Conservation (phyloP, 2,329 filamentous ascomycete genomes). For the Phialophora chinensis region DNA sequence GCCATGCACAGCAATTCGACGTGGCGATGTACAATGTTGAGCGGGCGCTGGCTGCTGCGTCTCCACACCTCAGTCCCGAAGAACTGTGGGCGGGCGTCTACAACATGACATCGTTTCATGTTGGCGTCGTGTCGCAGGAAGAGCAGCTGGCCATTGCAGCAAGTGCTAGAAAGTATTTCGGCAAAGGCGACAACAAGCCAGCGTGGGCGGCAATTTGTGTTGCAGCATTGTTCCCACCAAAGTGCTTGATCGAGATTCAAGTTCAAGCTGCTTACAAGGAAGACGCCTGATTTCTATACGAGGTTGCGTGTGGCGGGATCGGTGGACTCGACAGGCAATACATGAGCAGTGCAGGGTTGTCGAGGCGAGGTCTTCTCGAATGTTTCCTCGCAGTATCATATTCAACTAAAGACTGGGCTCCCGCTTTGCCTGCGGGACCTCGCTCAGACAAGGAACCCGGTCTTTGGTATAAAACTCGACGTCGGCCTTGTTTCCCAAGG, state of each 20-base stretch:
- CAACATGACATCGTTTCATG: conserved; percentile 29
- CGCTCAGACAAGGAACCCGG: too few species aligned
- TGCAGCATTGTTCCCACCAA: conserved; percentile 25
- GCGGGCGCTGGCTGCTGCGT: conserved; percentile 23
- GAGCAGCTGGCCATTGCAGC: conserved; percentile 24
- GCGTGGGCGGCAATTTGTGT: conserved; percentile 28
- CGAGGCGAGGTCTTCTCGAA: too few species aligned
- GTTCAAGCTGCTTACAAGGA: conserved; percentile 24
- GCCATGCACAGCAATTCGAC: conserved; percentile 23
- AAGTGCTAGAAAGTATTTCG: conserved; percentile 22
- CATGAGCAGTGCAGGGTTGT: too few species aligned
- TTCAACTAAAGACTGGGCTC: too few species aligned
- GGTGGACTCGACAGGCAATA: too few species aligned
- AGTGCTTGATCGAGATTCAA: conserved; percentile 25
- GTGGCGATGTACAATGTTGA: conserved; percentile 25
- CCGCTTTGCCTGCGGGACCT: too few species aligned
- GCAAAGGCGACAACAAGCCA: conserved; percentile 21
- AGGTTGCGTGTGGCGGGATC: too few species aligned
- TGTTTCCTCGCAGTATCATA: too few species aligned
- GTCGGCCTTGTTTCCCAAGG: too few species aligned
- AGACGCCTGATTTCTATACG: background rate
- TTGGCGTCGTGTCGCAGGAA: conserved; percentile 19
- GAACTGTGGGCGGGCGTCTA: conserved; percentile 25
- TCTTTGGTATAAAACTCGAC: too few species aligned
- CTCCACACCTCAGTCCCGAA: conserved; percentile 13